Conservation (phyloP, 345 rosid genomes). For the Eucalyptus brandiana region DNA sequence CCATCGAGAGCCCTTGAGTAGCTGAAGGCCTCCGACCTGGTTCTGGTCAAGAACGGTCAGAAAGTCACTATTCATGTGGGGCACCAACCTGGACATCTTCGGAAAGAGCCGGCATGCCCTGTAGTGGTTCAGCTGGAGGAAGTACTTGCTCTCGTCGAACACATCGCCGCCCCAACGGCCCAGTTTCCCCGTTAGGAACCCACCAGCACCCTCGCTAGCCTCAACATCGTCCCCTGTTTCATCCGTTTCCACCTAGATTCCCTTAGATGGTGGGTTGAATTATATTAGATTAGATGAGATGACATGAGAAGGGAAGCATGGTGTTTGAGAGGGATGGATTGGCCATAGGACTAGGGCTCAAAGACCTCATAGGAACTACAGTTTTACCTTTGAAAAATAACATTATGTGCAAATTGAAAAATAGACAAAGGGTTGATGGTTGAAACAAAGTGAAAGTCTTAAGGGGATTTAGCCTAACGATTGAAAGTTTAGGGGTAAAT, state of each 20-base stretch:
- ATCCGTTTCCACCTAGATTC: background rate
- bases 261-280: background rate
- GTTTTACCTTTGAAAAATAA: background rate
- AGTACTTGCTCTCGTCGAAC: conserved; percentile 27
- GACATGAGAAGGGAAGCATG: background rate
- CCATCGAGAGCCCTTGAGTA: conserved; percentile 51
- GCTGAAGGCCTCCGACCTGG: conserved; percentile 54
- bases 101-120: conserved; percentile 32
- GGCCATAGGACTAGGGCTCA: conserved; percentile 25
- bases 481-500: background rate
- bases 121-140: conserved; percentile 43
- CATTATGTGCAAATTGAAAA: background rate
- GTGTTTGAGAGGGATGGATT: conserved; percentile 3
- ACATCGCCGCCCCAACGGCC: conserved; percentile 3
- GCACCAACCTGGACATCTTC: conserved; percentile 33
- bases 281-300: background rate
- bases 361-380: conserved; percentile 18
- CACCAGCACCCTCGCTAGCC: conserved; percentile 32
- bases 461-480: background rate
- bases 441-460: background rate
- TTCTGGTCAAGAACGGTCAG: conserved; percentile 56
- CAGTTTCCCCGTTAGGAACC: conserved; percentile 28
- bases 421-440: background rate
- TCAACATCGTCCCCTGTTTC: conserved; percentile 40
- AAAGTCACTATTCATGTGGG: conserved; percentile 57